Base-by-base conservation (phyloP, 495 filamentous ascomycete genomes). In the Pyrenopolyporus hunteri region DNA sequence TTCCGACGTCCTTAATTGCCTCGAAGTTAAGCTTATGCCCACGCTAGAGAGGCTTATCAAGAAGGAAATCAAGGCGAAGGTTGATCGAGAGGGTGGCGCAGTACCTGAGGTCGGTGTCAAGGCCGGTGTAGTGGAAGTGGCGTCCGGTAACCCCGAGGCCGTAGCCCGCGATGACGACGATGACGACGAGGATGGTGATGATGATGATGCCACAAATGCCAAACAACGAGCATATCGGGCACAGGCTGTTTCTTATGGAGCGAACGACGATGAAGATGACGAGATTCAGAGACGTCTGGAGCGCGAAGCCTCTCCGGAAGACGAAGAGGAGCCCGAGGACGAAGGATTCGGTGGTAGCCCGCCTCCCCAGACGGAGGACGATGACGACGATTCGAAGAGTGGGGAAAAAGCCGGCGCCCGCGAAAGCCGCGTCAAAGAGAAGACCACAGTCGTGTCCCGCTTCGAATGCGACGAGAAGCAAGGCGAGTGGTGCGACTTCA, bases 201-300 rank as follows among this genome's bases (percentile, higher is more conserved):
- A 90, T 51, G 92, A 89, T 56, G 93, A 97, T 71, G 92, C 92
- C 40, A 96, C 94, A 26, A 85, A 86, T 49, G 84, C 86, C 52
- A 90, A 91, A 73, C 83, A 87, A 64, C 82, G 79, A 49, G 83
- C 86, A 11, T 93, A 94, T 71, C 83, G 88, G 40, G 74, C 78
- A 39, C 89, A 97, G 74, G 89, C 87, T 28, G 85, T 93, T 6
- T 91, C 89, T 9, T 98, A 98, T 69, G 95, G 89, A 31, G 92
- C 83, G 5, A 92, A 92, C 25, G 93, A 98, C 66, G 93, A 96
- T 25, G 95, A 90, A 4, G 94, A 98, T 70, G 85, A 92, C 61
- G 85, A 75, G 14, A 87, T 93, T 62, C 88, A 80, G 74, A 78
- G 70, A 49, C 73, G 79, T 50, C 74, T 83, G 45, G 77, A 79